Evolutionary conservation across 1,284 basidiomycete species (phyloP).

Genomic region (Cronartium ribicola): DNA sequence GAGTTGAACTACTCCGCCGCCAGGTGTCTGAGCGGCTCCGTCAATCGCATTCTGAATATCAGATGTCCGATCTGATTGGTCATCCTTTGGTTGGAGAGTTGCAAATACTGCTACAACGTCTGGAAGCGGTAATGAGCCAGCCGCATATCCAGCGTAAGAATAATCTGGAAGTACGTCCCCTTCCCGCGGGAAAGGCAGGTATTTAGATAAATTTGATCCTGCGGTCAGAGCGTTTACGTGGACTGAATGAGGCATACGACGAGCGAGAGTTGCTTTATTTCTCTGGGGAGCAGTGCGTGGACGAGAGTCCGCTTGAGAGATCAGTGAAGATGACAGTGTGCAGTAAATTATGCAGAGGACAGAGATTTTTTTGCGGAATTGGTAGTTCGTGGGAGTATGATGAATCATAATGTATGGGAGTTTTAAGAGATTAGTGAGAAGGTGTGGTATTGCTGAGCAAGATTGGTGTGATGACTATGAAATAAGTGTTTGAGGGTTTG

Average conservation of each 20-base stretch:
- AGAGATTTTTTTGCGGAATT: no score
- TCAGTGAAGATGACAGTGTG: no score
- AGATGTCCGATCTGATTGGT: conserved; percentile 25
- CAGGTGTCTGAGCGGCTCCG: conserved; percentile 16
- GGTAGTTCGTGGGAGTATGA: no score
- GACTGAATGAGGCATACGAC: neutral
- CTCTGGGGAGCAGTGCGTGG: no score
- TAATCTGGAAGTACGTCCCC: conserved; percentile 31
- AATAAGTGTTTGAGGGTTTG: no score
- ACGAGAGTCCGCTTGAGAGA: no score
- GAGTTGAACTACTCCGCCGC: conserved; percentile 23
- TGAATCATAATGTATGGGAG: no score
- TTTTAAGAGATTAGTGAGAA: no score
- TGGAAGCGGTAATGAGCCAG: conserved; percentile 29
- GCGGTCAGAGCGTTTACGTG: neutral
- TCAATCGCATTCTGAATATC: conserved; percentile 38
- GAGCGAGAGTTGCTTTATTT: no score
- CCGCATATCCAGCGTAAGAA: conserved; percentile 35
- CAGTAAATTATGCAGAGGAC: no score
- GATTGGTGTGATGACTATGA: no score
- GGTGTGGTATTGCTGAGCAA: no score
- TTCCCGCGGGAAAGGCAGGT: conserved; percentile 11
- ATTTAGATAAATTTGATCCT: neutral
- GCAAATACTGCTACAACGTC: conserved; percentile 1
- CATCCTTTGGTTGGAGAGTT: conserved; percentile 24